Evolutionary conservation across 2,329 filamentous ascomycete species (phyloP).

Genomic region (Penicillium italicum): DNA sequence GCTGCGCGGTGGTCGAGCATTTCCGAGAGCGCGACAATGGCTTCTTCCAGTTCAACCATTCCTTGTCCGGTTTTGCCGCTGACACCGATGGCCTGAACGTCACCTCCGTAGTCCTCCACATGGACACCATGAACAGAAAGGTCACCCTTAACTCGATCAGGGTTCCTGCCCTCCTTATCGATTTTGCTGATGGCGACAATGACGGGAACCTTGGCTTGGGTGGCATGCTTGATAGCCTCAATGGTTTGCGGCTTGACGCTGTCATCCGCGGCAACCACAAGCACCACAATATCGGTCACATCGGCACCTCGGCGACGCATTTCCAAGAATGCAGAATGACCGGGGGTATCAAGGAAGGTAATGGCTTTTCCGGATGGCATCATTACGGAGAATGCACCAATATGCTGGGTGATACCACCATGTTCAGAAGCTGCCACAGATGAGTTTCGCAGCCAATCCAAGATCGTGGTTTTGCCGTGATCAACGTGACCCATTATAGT

Average conservation of each 20-base stretch:
- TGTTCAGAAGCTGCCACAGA: constrained; percentile 89
- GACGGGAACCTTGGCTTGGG: constrained; percentile 80
- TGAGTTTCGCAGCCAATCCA: constrained; percentile 90
- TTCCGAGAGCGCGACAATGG: constrained; percentile 78
- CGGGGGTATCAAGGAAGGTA: constrained; percentile 94
- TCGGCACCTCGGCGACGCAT: constrained; percentile 96
- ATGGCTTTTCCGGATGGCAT: constrained; percentile 84
- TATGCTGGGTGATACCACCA: constrained; percentile 97
- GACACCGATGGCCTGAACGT: constrained; percentile 86
- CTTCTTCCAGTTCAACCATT: constrained; percentile 90
- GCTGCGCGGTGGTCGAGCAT: constrained; percentile 88
- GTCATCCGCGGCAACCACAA: constrained; percentile 95
- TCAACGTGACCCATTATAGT: constrained; percentile 99
- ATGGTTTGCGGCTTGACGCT: constrained; percentile 96
- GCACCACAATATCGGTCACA: constrained; percentile 92
- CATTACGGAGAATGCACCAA: constrained; percentile 90
- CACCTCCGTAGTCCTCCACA: constrained; percentile 91
- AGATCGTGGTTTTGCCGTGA: constrained; percentile 93
- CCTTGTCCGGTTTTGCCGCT: constrained; percentile 91
- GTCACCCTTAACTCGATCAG: constrained; percentile 84
- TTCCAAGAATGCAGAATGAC: constrained; percentile 89
- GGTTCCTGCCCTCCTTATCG: constrained; percentile 77
- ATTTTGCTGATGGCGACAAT: constrained; percentile 98
- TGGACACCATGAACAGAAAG: constrained; percentile 78
- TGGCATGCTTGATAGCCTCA: constrained; percentile 92